Evolutionary conservation across 441 rosid species (phyloP), one percentile per base, ranked within the genome.

Genomic region (Breynia disticha): DNA sequence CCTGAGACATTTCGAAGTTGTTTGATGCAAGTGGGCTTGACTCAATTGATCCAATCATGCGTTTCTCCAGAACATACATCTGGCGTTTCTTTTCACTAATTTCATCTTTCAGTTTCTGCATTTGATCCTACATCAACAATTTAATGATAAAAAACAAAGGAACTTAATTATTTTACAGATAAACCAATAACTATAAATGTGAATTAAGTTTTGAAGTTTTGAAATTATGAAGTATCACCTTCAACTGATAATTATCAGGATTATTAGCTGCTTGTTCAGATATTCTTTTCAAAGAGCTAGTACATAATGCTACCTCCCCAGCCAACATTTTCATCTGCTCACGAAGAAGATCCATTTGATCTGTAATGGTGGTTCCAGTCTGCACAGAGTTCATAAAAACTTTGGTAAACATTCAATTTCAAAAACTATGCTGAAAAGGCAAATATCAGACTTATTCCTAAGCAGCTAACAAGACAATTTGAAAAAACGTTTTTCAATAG

Each of bases 281-380:
- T 57, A 91, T 73, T 71, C 95, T 76, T 74, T 84, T 88, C 70
- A 88, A 64, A 52, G 95, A 78, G 68, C 90, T 84, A 53, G 80
- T 78, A 52, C 81, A 80, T 66, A 88, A 72, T 43, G 97, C 98
- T 64, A 91, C 82, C 70, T 91, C 98, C 62, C 85, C 98, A 14
- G 94, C 88, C 72, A 91, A 77, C 82, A 84, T 75, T 72, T 91
- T 88, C 69, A 83, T 76, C 67, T 91, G 95, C 79, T 88, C 98
- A 41, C 73, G 82, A 61, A 93, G 95, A 71, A 91, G 88, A 67
- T 93, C 98, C 88, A 82, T 86, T 76, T 93, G 95, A 79, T 88
- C 95, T 32, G 83, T 70, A 59, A 84, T 77, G 50, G 91, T 78
- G 53, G 74, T 73, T 50, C 83, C 87, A 37, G 66, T 76, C 98